A percentile compares a stretch with the other conserved stretches of the same genome.
These are phyloP conservation scores for Aspergillus spinulosporus DNA, from an alignment of 2,329 filamentous ascomycete species.

Conservation along the genomic window DNA sequence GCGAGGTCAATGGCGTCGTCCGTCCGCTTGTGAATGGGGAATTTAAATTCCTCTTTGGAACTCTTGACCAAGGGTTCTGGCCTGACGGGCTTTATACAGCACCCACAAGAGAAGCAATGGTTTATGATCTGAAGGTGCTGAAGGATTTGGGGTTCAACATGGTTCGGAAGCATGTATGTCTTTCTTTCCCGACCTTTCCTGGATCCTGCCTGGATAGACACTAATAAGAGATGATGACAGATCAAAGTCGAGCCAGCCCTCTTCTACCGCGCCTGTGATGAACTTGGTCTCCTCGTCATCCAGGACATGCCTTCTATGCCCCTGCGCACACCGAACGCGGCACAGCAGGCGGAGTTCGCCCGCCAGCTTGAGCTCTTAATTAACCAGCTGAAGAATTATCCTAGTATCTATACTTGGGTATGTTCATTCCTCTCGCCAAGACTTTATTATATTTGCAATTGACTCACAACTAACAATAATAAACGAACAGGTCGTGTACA, in stretches of 20 bases:
- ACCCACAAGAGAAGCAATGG: constrained; percentile 67
- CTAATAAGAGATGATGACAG: constrained; percentile 27
- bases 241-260: constrained; percentile 68
- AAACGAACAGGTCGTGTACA: constrained; percentile 60
- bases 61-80: constrained; percentile 71
- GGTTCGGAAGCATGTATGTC: constrained; percentile 66
- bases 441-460: neutral
- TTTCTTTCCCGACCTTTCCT: neutral
- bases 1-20: constrained; percentile 57
- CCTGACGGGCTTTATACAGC: constrained; percentile 68
- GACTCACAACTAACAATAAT: neutral
- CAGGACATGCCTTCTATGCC: constrained; percentile 70
- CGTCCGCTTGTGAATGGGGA: constrained; percentile 68
- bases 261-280: constrained; percentile 68
- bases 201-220: neutral
- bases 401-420: constrained; percentile 65
- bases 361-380: constrained; percentile 64
- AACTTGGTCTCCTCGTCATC: constrained; percentile 65
- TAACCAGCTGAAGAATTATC: constrained; percentile 63
- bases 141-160: constrained; percentile 70
- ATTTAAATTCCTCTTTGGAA: constrained; percentile 67
- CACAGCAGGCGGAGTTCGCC: constrained; percentile 64
- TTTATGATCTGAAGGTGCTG: constrained; percentile 63
- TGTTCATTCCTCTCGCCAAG: constrained; percentile 29
- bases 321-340: constrained; percentile 33